Evolutionary conservation across 2,329 filamentous ascomycete species (phyloP).

Genomic region (Biscogniauxia mediterranea): DNA sequence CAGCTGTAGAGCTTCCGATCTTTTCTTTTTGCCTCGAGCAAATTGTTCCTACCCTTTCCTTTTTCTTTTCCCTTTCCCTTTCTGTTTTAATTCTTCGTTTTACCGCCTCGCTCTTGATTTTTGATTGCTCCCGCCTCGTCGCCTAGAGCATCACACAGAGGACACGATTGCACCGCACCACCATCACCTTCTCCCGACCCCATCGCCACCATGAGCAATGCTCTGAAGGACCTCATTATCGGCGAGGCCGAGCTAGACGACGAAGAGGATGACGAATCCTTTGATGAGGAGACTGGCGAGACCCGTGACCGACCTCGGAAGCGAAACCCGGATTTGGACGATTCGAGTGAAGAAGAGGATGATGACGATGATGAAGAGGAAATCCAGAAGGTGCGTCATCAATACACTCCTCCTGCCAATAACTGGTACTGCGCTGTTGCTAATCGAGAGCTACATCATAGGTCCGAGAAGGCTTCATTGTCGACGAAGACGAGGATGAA

Average conservation of each 20-base stretch:
- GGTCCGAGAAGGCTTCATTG: slow-evolving; percentile 94
- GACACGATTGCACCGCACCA: not conserved
- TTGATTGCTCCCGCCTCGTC: not conserved
- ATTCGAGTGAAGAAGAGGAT: slow-evolving; percentile 90
- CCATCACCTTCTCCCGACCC: slow-evolving; percentile 1
- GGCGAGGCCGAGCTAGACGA: slow-evolving; percentile 82
- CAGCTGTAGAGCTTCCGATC: not conserved
- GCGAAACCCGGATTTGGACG: slow-evolving; percentile 58
- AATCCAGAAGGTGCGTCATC: slow-evolving; percentile 59
- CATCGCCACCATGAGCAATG: slow-evolving; percentile 55
- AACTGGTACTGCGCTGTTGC: not conserved
- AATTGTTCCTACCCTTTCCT: not conserved
- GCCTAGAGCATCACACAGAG: slow-evolving; percentile 1
- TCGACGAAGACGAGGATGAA: slow-evolving; percentile 84
- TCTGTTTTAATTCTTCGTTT: not conserved
- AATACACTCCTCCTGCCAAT: not conserved
- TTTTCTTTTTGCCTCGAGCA: not conserved
- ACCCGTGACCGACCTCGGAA: slow-evolving; percentile 43
- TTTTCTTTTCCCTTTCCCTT: not conserved
- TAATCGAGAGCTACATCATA: slow-evolving; percentile 37
- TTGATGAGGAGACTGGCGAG: slow-evolving; percentile 73
- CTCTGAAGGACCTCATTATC: slow-evolving; percentile 75
- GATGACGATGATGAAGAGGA: slow-evolving; percentile 91
- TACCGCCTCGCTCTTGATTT: not conserved
- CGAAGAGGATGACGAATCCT: slow-evolving; percentile 81